Percentiles rank a stretch among this genome's conserved stretches.
Conservation (phyloP, 2,329 filamentous ascomycete species). For the Alternaria consortialis region DNA sequence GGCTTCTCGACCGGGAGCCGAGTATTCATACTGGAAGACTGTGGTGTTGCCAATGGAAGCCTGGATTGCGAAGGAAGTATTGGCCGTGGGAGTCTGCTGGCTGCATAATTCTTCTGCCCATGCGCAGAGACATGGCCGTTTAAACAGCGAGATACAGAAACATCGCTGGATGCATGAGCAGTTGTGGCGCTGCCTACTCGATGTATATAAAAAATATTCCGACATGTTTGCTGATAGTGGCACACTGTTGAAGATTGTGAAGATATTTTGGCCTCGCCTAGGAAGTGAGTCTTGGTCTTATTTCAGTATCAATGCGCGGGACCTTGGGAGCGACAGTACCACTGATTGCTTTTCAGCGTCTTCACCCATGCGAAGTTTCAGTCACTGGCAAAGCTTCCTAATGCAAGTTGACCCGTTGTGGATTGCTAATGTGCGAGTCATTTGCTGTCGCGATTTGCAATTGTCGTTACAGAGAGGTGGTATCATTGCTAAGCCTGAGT, state of each 20-base stretch:
- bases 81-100: too few species aligned
- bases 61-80: conserved; percentile 35
- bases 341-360: neutral
- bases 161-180: too few species aligned
- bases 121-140: too few species aligned
- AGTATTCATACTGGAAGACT: conserved; percentile 28
- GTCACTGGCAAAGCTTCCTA: neutral
- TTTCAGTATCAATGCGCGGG: neutral
- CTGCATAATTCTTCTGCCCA: too few species aligned
- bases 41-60: conserved; percentile 29
- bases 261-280: neutral
- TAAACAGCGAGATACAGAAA: too few species aligned
- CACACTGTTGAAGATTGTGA: neutral
- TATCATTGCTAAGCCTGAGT: conserved; percentile 14
- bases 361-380: conserved; percentile 8
- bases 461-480: neutral
- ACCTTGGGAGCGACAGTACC: neutral
- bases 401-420: neutral
- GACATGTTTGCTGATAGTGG: neutral
- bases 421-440: neutral
- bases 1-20: conserved; percentile 22
- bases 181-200: too few species aligned
- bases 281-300: neutral
- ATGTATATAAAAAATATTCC: neutral
- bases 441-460: conserved; percentile 1